Evolutionary conservation across 306 rosid genomes (phyloP).

Genomic region (Rosa chinensis): DNA sequence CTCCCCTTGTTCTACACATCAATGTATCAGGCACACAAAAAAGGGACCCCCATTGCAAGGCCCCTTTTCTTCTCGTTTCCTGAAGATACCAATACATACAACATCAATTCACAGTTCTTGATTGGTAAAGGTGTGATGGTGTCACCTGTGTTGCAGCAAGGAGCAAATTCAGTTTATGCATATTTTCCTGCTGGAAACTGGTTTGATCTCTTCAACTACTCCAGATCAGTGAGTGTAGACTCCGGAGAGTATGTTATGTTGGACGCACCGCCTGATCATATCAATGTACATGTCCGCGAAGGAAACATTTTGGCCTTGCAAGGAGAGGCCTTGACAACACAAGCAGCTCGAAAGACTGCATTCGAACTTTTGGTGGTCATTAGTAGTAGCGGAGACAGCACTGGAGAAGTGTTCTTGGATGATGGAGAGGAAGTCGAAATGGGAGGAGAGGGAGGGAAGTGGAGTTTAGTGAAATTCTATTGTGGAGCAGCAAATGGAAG

Average conservation of each 20-base stretch:
- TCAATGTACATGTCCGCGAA: conserved; percentile 69
- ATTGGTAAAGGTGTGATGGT: conserved; percentile 72
- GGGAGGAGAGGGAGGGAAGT: conserved; percentile 46
- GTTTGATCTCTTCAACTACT: conserved; percentile 79
- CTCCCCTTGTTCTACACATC: conserved; percentile 84
- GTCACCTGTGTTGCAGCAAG: conserved; percentile 65
- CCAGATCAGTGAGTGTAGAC: conserved; percentile 46
- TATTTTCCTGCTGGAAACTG: conserved; percentile 83
- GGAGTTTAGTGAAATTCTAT: conserved; percentile 61
- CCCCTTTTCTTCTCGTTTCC: conserved; percentile 96
- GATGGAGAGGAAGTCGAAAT: conserved; percentile 64
- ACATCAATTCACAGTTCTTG: conserved; percentile 69
- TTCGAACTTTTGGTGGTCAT: conserved; percentile 63
- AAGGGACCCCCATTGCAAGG: conserved; percentile 78
- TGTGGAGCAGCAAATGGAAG: conserved; percentile 20
- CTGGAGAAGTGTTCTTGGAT: conserved; percentile 78
- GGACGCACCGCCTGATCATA: conserved; percentile 71
- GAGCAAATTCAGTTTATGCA: conserved; percentile 59
- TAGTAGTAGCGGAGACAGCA: conserved; percentile 32
- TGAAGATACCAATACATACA: conserved; percentile 58
- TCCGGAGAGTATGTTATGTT: conserved; percentile 55
- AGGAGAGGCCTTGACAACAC: conserved; percentile 62
- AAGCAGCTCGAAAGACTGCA: conserved; percentile 50
- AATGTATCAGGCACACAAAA: conserved; percentile 68
- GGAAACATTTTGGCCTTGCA: conserved; percentile 77